Evolutionary conservation across 352 stramenopile species (phyloP).

Genomic region (Plasmopara muralis): DNA sequence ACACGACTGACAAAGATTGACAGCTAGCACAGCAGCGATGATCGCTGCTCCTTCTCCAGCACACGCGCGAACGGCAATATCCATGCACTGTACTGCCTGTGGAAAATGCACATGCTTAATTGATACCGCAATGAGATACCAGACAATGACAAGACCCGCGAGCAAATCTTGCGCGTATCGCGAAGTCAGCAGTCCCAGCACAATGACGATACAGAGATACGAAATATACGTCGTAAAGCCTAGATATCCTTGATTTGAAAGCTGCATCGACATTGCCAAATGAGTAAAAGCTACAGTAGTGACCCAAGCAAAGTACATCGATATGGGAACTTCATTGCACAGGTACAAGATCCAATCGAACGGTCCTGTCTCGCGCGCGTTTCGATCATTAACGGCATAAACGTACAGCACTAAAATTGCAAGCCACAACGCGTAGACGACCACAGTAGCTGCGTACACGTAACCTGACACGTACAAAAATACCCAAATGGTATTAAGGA

Average conservation of each 20-base stretch:
- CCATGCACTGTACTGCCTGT: constrained; percentile 32
- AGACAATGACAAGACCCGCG: constrained; percentile 53
- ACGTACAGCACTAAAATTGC: constrained; percentile 69
- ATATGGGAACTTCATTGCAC: constrained; percentile 69
- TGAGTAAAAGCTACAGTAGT: constrained; percentile 59
- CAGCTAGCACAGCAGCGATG: constrained; percentile 43
- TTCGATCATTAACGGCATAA: constrained; percentile 73
- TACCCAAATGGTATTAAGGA: constrained; percentile 64
- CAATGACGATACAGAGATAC: constrained; percentile 49
- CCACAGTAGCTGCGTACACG: constrained; percentile 43
- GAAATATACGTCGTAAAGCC: constrained; percentile 54
- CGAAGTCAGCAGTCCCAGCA: constrained; percentile 52
- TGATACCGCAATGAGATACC: constrained; percentile 64
- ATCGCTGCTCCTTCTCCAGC: constrained; percentile 53
- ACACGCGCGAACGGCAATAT: constrained; percentile 55
- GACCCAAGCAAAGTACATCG: constrained; percentile 77
- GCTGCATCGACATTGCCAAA: constrained; percentile 61
- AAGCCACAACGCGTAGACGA: constrained; percentile 68
- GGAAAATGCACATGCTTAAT: constrained; percentile 47
- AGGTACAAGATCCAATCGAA: constrained; percentile 68
- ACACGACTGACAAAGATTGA: constrained; percentile 44
- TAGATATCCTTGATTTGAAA: constrained; percentile 42
- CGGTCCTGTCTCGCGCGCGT: constrained; percentile 26
- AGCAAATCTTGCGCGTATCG: constrained; percentile 58
- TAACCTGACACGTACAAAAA: constrained; percentile 50